These are phyloP conservation scores for Cicer cuneatum DNA, from an alignment of 306 rosid species.

Conservation along the genomic window DNA sequence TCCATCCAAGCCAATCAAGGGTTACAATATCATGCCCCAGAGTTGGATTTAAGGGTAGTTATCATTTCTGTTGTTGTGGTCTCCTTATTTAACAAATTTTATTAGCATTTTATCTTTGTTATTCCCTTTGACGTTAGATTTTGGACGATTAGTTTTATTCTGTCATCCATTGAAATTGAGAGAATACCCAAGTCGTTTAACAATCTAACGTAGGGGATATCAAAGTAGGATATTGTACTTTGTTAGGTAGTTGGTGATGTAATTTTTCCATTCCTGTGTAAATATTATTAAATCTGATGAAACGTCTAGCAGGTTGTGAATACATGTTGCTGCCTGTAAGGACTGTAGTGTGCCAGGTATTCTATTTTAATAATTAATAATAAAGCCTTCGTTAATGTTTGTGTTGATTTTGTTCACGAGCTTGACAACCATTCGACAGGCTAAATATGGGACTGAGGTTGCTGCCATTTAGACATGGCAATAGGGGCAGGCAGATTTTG, in stretches of 20 bases:
- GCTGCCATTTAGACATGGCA: constrained; percentile 27
- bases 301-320: constrained; percentile 55
- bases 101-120: constrained; percentile 46
- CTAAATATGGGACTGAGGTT: neutral
- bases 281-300: constrained; percentile 59
- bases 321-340: constrained; percentile 63
- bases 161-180: constrained; percentile 51
- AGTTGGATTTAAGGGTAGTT: constrained; percentile 65
- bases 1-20: constrained; percentile 55
- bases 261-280: constrained; percentile 52
- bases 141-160: constrained; percentile 39
- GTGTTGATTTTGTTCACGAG: neutral
- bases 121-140: constrained; percentile 51
- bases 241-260: constrained; percentile 61
- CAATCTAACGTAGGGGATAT: constrained; percentile 45
- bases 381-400: constrained; percentile 44
- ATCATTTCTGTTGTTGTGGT: constrained; percentile 43
- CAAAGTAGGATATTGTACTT: constrained; percentile 53
- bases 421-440: constrained; percentile 15
- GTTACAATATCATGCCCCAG: constrained; percentile 48
- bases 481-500: too few species aligned
- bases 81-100: constrained; percentile 47
- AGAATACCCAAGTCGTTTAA: constrained; percentile 47
- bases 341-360: constrained; percentile 56
- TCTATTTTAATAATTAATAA: constrained; percentile 59